Evolutionary conservation across 768 basidiomycete genomes (phyloP), one percentile per base, ranked within the genome.

Genomic region (Leccinellum luteum): DNA sequence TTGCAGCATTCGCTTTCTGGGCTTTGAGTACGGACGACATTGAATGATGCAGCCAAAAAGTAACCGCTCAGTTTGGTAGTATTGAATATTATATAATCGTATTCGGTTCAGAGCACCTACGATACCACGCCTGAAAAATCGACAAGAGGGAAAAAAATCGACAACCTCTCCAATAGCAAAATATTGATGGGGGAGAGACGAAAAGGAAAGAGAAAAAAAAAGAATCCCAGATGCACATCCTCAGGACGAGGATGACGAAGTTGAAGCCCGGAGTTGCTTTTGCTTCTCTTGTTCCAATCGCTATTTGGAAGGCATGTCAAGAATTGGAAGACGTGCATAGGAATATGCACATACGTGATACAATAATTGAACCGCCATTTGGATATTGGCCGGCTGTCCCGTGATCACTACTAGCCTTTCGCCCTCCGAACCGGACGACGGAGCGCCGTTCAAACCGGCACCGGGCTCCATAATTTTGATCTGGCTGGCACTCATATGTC

Each of bases 401-500:
- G 94, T 97, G 67, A 99, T 98, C 51, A 94, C 95, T 7, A 99
- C 96, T 69, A 99, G 72, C 65, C 96, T 77, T 74, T 98, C 95
- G 47, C 90, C 90, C 66, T 94, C 92, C 31, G 85, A 84, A 32
- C 87, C 89, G 2, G 87, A 81, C 1, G 81, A 84, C 25, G 90
- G 85, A 19, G 83, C 85, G 15, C 88, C 89, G 56, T 86, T 85
- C 66, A 84, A 73, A 17, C 85, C 85, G 12, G 92, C 92, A 51
- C 94, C 94, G 32, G 96, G 94, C 66, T 99, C 97, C 89, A 96
- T 97, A 54, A 99, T 98, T 75, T 97, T 94, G 74, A 99, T 98
- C 67, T 94, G 89, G 73, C 94, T 96, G 27, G 89, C 89, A 61
- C 92, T 95, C 84, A 93, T 90, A 62, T 93, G 87, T 63, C 97